A percentile compares a stretch with the other conserved stretches of the same genome.
phyloP scores from a whole-genome alignment of 1,139 yeast genomes.

The Candida neerlandica region DNA sequence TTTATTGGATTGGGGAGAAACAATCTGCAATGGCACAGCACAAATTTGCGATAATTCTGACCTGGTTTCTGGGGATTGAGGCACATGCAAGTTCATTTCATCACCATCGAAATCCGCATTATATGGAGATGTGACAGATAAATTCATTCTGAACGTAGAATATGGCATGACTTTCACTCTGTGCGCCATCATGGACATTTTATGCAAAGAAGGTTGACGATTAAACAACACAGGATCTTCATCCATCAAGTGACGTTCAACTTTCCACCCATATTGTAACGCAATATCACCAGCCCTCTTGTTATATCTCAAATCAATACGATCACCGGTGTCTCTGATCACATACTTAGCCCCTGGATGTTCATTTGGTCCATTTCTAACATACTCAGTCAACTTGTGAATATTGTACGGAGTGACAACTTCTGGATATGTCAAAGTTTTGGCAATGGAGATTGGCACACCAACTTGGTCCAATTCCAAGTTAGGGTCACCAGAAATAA shows the following conservation, averaged over 20 bases:
- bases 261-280: conserved; percentile 98
- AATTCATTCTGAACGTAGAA: conserved; percentile 92
- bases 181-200: conserved; percentile 99
- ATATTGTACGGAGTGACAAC: conserved; percentile 97
- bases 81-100: conserved; percentile 99
- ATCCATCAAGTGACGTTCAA: conserved; percentile 97
- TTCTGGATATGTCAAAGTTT: conserved; percentile 94
- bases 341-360: conserved; percentile 99
- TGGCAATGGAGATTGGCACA: conserved; percentile 95
- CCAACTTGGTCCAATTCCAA: conserved; percentile 97
- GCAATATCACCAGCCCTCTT: conserved; percentile 98
- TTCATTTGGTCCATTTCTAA: conserved; percentile 97
- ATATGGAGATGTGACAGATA: conserved; percentile 97
- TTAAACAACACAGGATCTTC: conserved; percentile 96
- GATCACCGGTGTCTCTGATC: conserved; percentile 97
- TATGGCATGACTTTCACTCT: conserved; percentile 98
- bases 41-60: conserved; percentile 94
- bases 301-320: conserved; percentile 94
- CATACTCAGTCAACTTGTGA: conserved; percentile 87
- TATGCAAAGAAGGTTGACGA: conserved; percentile 98
- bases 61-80: conserved; percentile 97
- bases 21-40: conserved; percentile 97
- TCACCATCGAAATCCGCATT: conserved; percentile 99
- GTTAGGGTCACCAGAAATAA: conserved; percentile 98
- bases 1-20: conserved; percentile 96